These are phyloP conservation scores for Ophiostoma perfectum DNA, from an alignment of 2,329 filamentous ascomycete species.

Conservation along the genomic window DNA sequence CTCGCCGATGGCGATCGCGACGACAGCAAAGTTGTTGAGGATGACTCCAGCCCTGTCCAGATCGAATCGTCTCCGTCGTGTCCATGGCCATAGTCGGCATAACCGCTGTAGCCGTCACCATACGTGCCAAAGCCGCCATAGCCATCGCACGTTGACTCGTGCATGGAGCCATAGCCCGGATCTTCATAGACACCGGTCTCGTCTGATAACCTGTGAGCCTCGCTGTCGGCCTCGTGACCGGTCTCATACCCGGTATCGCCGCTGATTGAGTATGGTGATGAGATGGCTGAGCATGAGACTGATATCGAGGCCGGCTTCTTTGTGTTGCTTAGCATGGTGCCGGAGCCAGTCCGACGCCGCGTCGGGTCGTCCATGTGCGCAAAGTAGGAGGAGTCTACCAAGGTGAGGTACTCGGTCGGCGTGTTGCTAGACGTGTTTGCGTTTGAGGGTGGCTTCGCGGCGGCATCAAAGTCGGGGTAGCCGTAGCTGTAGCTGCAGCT, in stretches of 20 bases:
- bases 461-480: background rate
- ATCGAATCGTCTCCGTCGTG: background rate
- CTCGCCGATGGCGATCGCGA: background rate
- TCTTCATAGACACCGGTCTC: background rate
- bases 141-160: background rate
- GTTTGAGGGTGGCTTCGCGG: background rate
- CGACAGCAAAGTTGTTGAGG: constrained; percentile 1
- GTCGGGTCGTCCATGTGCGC: background rate
- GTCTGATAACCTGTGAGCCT: background rate
- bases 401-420: background rate
- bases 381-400: background rate
- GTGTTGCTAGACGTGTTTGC: background rate
- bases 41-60: background rate
- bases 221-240: constrained; percentile 12
- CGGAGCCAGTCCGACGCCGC: background rate
- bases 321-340: background rate
- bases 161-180: constrained; percentile 19
- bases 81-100: background rate
- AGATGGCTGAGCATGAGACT: background rate
- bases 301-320: background rate
- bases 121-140: background rate
- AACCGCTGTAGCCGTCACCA: background rate
- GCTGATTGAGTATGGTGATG: constrained; percentile 12
- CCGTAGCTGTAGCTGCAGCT: background rate
- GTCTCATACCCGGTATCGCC: constrained; percentile 22